These are phyloP conservation scores for Zalerion maritima DNA, from an alignment of 495 filamentous ascomycete species.

Conservation along the genomic window DNA sequence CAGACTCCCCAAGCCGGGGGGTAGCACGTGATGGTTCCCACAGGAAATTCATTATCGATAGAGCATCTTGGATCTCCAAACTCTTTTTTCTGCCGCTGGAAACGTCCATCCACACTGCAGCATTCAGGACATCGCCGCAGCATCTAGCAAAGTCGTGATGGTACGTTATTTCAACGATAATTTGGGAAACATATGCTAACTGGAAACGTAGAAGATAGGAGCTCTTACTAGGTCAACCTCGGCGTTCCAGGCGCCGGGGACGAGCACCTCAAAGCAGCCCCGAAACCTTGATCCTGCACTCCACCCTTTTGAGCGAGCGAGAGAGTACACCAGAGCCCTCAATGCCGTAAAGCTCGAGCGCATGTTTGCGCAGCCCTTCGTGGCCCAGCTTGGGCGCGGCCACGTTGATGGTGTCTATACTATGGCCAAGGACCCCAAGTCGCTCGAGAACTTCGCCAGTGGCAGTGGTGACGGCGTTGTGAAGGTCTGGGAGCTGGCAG, in stretches of 20 bases:
- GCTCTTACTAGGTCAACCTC: slow-evolving; percentile 65
- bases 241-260: slow-evolving; percentile 67
- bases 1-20: too few species aligned
- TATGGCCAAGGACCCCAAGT: slow-evolving; percentile 54
- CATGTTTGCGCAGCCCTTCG: slow-evolving; percentile 89
- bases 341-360: slow-evolving; percentile 91
- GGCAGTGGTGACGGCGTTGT: slow-evolving; percentile 77
- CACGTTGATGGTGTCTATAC: slow-evolving; percentile 88
- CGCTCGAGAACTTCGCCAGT: slow-evolving; percentile 57
- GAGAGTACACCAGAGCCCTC: slow-evolving; percentile 79
- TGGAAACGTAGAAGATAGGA: slow-evolving; percentile 86
- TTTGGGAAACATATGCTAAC: too few species aligned
- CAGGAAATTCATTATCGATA: too few species aligned
- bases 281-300: slow-evolving; percentile 85
- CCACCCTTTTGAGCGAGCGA: slow-evolving; percentile 87
- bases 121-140: too few species aligned
- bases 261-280: slow-evolving; percentile 53
- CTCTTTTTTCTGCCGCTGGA: too few species aligned
- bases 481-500: slow-evolving; percentile 86
- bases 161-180: too few species aligned
- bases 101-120: too few species aligned
- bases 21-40: too few species aligned
- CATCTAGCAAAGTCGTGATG: too few species aligned
- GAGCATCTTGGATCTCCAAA: too few species aligned
- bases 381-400: slow-evolving; percentile 73